Evolutionary conservation across 2,329 filamentous ascomycete genomes (phyloP), one percentile per base, ranked within the genome.

Genomic region (Botrytis paeoniae): DNA sequence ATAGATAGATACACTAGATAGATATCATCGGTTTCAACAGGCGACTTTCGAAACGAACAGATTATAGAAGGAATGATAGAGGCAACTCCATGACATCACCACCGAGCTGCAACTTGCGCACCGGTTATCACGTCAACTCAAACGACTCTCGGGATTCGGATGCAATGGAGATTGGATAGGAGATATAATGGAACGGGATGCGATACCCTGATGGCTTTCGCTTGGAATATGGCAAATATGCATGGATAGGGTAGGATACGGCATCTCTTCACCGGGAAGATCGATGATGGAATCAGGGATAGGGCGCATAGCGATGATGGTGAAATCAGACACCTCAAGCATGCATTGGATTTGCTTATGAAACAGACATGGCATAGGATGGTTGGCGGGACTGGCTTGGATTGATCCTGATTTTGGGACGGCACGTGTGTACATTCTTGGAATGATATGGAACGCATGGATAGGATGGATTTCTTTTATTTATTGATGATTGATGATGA

Each of bases 1-100:
- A 39, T 68, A 68, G 65, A 68, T 57, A 68, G 65, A 68, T 57
- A 57, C 25, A 51, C 12, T 68, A 68, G 65, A 68, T 68, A 68
- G 65, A 68, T 16, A 68, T 29, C 64, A 41, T 41, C 65, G 10
- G 20, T 57, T 68, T 57, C 64, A 57, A 68, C 25, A 16, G 65
- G 65, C 65, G 65, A 68, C 25, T 41, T 37, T 68, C 64, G 48
- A 68, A 68, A 57, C 48, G 48, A 68, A 54, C 37, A 6, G 64
- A 68, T 29, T 9, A 57, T 39, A 68, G 35, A 29, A 37, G 65
- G 45, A 68, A 39, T 16, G 9, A 54, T 39, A 54, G 45, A 54
- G 64, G 64, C 45, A 51, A 51, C 35, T 54, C 64, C 10, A 29
- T 29, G 25, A 9, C 32, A 51, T 68, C 45, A 29, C 25, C 7